These are phyloP conservation scores for Blumeria hordei DNA, from an alignment of 2,329 filamentous ascomycete genomes.

Conservation along the genomic window DNA sequence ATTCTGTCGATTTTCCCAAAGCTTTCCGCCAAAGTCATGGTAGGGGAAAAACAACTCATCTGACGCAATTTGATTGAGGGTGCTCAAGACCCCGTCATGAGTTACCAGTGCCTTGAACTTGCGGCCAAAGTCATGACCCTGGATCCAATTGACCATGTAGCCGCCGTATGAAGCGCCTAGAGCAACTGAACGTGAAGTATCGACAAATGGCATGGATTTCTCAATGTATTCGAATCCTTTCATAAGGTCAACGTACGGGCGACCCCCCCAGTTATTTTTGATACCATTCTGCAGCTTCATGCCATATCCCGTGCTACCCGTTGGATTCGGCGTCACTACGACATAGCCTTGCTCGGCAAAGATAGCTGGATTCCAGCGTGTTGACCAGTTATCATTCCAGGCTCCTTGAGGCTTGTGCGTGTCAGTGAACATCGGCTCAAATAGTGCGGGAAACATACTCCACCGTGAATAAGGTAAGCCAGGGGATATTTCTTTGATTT, in stretches of 20 bases:
- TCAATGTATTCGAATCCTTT: conserved; percentile 53
- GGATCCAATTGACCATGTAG: conserved; percentile 77
- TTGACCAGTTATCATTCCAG: conserved; percentile 23
- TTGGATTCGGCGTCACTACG: conserved; percentile 60
- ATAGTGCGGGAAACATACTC: conserved; percentile 14
- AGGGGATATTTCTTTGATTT: conserved; percentile 50
- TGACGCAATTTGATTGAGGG: conserved; percentile 35
- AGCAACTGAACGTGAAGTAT: conserved; percentile 44
- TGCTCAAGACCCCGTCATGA: conserved; percentile 69
- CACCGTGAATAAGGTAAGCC: conserved; percentile 60
- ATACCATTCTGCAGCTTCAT: conserved; percentile 58
- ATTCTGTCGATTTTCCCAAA: conserved; percentile 28
- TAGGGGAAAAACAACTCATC: conserved; percentile 49
- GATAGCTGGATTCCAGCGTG: conserved; percentile 64
- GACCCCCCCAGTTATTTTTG: conserved; percentile 57
- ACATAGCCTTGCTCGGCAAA: conserved; percentile 79
- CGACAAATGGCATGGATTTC: conserved; percentile 39
- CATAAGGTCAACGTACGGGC: conserved; percentile 63
- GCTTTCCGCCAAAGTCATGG: conserved; percentile 36
- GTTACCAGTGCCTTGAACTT: conserved; percentile 74
- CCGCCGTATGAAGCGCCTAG: conserved; percentile 54
- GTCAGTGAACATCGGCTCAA: not conserved
- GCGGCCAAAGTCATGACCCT: conserved; percentile 60
- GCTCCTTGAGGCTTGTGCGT: conserved; percentile 13
- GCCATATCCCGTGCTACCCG: conserved; percentile 62